Percentiles rank a stretch among this genome's conserved stretches.
phyloP scores from a whole-genome alignment of 257 asterid species.

The Solanum neorickii region DNA sequence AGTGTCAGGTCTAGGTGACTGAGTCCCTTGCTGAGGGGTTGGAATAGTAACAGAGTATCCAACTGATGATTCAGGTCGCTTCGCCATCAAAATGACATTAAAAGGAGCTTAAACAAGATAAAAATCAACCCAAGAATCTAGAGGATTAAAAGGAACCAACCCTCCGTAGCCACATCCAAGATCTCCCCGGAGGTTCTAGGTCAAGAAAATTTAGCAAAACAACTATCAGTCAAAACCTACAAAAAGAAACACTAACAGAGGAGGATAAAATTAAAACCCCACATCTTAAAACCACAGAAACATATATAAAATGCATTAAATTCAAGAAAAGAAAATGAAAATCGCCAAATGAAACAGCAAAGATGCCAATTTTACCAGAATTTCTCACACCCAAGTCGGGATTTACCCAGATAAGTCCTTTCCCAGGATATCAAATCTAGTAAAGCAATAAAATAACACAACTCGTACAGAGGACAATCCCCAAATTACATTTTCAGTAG shows the following conservation, averaged over 20 bases:
- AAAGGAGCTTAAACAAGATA: neutral
- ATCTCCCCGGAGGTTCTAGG: neutral
- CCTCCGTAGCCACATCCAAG: neutral
- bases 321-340: neutral
- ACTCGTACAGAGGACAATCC: neutral
- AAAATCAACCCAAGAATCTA: neutral
- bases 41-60: slow-evolving; percentile 23
- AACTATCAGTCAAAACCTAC: neutral
- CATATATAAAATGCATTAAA: neutral
- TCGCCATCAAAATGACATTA: slow-evolving; percentile 32
- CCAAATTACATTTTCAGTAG: neutral
- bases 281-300: neutral
- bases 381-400: neutral
- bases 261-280: neutral
- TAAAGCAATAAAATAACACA: neutral
- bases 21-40: slow-evolving; percentile 10
- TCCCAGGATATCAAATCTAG: neutral
- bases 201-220: neutral
- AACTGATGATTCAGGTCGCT: slow-evolving; percentile 39
- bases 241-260: neutral
- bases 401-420: neutral
- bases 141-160: neutral
- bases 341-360: neutral
- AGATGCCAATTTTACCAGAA: neutral
- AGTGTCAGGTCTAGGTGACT: slow-evolving; percentile 9